These are phyloP conservation scores for Phytomonas sp. DNA, from an alignment of 208 protist genomes.

Conservation along the genomic window DNA sequence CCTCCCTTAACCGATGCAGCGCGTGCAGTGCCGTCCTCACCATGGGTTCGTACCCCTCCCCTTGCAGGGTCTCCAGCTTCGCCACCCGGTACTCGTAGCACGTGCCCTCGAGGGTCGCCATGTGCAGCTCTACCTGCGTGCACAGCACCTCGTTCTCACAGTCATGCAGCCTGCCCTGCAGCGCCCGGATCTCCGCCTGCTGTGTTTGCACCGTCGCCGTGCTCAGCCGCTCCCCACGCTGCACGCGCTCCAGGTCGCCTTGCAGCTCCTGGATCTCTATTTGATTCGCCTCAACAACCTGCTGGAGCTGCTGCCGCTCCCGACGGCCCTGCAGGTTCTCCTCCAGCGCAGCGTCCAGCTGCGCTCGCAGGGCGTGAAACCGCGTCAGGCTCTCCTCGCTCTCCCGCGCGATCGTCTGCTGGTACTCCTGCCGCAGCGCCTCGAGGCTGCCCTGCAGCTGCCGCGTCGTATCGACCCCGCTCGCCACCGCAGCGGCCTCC, in stretches of 20 bases:
- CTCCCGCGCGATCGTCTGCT: conserved; percentile 13
- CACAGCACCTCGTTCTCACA: conserved; percentile 27
- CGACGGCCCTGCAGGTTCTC: conserved; percentile 5
- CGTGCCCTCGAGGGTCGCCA: conserved; percentile 19
- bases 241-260: conserved; percentile 11
- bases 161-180: conserved; percentile 19
- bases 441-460: conserved; percentile 17
- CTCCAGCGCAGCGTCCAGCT: neutral
- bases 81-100: conserved; percentile 21
- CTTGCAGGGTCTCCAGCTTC: conserved; percentile 28
- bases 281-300: conserved; percentile 18
- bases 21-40: neutral
- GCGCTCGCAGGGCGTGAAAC: conserved; percentile 2
- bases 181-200: conserved; percentile 11
- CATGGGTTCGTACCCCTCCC: conserved; percentile 17
- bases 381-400: conserved; percentile 4
- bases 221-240: conserved; percentile 16
- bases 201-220: conserved; percentile 21
- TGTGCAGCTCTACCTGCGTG: conserved; percentile 25
- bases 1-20: conserved; percentile 13
- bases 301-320: conserved; percentile 9
- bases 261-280: conserved; percentile 20
- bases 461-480: conserved; percentile 14
- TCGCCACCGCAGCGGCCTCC: conserved; percentile 17
- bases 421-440: conserved; percentile 18